Conservation (phyloP, 2,329 filamentous ascomycete genomes). For the Xylaria sp. region DNA sequence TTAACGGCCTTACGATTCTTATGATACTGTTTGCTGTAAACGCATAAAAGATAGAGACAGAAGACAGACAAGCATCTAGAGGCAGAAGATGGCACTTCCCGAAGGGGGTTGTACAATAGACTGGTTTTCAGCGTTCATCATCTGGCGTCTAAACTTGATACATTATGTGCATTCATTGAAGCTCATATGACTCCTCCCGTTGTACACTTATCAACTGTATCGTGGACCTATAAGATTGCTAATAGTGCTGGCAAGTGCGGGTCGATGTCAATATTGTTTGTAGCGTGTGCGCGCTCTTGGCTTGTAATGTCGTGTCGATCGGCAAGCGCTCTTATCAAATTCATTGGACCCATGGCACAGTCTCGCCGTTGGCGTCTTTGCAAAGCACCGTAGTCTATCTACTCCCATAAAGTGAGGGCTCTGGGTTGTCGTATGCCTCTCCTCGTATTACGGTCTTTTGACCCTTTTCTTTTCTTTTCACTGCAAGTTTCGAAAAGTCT, state of each 20-base stretch:
- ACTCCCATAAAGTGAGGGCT: too few species aligned
- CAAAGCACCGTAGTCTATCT: too few species aligned
- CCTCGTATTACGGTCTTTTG: background rate
- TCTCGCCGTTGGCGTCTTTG: too few species aligned
- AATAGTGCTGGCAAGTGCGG: too few species aligned
- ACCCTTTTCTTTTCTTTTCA: background rate
- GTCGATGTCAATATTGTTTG: too few species aligned
- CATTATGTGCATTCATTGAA: background rate
- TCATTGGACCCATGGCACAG: too few species aligned
- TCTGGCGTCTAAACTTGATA: background rate
- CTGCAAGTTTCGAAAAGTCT: background rate
- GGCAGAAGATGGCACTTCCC: slow-evolving; percentile 44
- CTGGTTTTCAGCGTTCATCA: slow-evolving; percentile 39
- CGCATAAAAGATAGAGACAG: slow-evolving; percentile 44
- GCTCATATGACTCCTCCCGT: background rate
- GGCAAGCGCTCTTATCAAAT: too few species aligned
- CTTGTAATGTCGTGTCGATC: too few species aligned
- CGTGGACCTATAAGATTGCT: too few species aligned
- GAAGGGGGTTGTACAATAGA: slow-evolving; percentile 50
- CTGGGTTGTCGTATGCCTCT: background rate
- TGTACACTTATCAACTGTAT: too few species aligned
- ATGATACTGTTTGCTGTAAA: slow-evolving; percentile 42
- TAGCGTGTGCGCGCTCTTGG: too few species aligned
- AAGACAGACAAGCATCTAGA: slow-evolving; percentile 44
- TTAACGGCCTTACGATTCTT: slow-evolving; percentile 37